Percentiles rank a stretch among this genome's conserved stretches.
These are phyloP conservation scores for Fusarium keratoplasticum DNA, from an alignment of 2,329 filamentous ascomycete genomes.

Conservation along the genomic window DNA sequence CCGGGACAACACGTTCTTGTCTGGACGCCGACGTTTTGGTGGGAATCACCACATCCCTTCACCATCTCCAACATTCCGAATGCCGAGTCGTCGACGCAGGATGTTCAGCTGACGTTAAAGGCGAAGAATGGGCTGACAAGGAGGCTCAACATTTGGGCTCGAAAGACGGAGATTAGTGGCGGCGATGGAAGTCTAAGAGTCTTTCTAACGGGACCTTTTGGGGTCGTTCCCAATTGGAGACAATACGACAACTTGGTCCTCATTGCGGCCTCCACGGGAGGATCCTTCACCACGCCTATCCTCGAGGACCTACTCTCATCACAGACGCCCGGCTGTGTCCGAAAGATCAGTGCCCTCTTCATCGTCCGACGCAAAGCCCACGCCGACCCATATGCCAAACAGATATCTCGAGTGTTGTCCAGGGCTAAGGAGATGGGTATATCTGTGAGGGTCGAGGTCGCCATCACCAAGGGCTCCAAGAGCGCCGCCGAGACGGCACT, in stretches of 20 bases:
- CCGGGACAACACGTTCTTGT: constrained; percentile 44
- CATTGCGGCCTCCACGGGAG: constrained; percentile 38
- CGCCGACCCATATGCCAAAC: constrained; percentile 33
- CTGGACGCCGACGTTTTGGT: constrained; percentile 40
- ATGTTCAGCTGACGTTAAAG: constrained; percentile 41
- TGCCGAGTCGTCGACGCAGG: constrained; percentile 8
- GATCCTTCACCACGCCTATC: constrained; percentile 39
- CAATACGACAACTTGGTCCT: constrained; percentile 41
- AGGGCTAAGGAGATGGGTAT: constrained; percentile 41
- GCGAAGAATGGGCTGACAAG: constrained; percentile 39
- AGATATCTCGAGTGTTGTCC: constrained; percentile 18
- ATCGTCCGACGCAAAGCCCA: constrained; percentile 37
- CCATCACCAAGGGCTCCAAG: constrained; percentile 26
- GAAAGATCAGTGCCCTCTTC: constrained; percentile 36
- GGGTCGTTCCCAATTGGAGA: constrained; percentile 35
- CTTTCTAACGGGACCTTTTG: constrained; percentile 41
- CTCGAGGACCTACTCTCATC: constrained; percentile 36
- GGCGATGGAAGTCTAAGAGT: constrained; percentile 28
- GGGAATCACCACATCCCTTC: constrained; percentile 42
- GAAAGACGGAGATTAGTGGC: constrained; percentile 20
- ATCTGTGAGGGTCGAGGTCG: constrained; percentile 36
- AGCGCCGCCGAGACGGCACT: constrained; percentile 4
- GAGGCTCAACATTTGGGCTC: constrained; percentile 39
- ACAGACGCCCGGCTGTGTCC: constrained; percentile 35
- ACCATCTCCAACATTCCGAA: constrained; percentile 36